Evolutionary conservation across 208 protist species (phyloP), one percentile per base, ranked within the genome.

Genomic region (Acanthamoeba royreba): DNA sequence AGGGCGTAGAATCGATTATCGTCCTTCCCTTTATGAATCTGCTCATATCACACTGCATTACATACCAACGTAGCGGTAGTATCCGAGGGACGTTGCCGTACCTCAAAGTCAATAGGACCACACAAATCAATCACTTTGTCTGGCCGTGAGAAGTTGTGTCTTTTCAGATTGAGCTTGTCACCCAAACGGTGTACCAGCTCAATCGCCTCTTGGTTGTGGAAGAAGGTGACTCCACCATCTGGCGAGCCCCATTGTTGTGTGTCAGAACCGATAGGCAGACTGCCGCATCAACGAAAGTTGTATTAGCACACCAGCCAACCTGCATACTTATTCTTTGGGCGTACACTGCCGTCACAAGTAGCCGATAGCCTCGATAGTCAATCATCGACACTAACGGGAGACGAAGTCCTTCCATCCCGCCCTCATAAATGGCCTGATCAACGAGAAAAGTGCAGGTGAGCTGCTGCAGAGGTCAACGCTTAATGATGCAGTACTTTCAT

Each of bases 341-440:
- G n/a, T 87, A 91, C 85, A 91, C 53, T 19, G 85, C 61, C 4
- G 46, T 40, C 0, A 91, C 85, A 3, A 91, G 53, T 25, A 91
- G 46, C 33, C 85, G 85, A 69, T 91, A 91, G 52, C 85, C 85
- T 87, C 85, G 33, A 19, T 91, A 91, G 55, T 91, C 85, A 40
- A 91, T 91, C 85, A 91, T 91, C 38, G 85, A 45, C 43, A 72
- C 85, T 2, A 91, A 40, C 0, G 85, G 85, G 28, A 91, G 3
- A 40, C 85, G 69, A 4, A 91, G 53, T 28, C 85, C 85, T 47
- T 91, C 85, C 40, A 45, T 72, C 5, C 53, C 85, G 43, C 85
- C 69, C 8, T 91, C 52, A 33, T 91, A 69, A n/a, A 91, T 91
- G 15, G 52, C 85, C 85, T 91, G 25, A 77, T 8, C 17, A 77